Evolutionary conservation across 192 early-diverging fungal genomes (phyloP), one percentile per base, ranked within the genome.

Genomic region (Linnemannia hyalina): DNA sequence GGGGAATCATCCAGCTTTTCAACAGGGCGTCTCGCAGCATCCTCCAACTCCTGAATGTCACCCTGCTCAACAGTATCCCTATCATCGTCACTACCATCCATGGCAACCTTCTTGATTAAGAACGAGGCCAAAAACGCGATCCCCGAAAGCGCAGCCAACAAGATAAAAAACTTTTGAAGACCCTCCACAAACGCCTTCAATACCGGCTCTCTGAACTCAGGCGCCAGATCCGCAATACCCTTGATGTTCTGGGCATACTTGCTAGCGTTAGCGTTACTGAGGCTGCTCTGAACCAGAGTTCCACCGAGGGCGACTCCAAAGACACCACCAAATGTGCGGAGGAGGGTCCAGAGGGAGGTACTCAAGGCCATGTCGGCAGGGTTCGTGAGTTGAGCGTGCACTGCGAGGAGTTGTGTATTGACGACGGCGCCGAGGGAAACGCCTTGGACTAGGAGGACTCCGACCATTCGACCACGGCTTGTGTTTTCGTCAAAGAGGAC

Each of bases 301-400:
- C 91, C 91, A 1, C 89, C 89, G 38, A 93, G 87, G 15, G 93
- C 91, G 44, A 95, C 29, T 20, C 94, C 93, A 81, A 95, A 82
- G 15, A 90, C 85, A 38, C 81, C 82, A 0, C 80, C 84, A 16
- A 86, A 75, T 4, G 85, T 89, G 47, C 78, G 89, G 75, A 75
- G 90, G 83, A 82, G 93, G 15, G 76, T 85, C 70, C 78, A 78
- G 18, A 85, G 73, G 26, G 88, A 80, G 16, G 88, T 88, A 18
- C 76, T 77, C 0, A 81, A 40, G 15, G 88, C 81, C 40, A 83
- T 35, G 15, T 78, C 81, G 5, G 75, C 32, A 60, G 72, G 55
- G 44, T 29, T 74, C 29, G 47, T 47, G 23, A 83, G 57, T 32
- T 78, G 81, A 5, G 81, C 70, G 41, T 83, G 81, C 29, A 73